Base-by-base conservation (phyloP, 345 rosid species). In the Populus deltoides region DNA sequence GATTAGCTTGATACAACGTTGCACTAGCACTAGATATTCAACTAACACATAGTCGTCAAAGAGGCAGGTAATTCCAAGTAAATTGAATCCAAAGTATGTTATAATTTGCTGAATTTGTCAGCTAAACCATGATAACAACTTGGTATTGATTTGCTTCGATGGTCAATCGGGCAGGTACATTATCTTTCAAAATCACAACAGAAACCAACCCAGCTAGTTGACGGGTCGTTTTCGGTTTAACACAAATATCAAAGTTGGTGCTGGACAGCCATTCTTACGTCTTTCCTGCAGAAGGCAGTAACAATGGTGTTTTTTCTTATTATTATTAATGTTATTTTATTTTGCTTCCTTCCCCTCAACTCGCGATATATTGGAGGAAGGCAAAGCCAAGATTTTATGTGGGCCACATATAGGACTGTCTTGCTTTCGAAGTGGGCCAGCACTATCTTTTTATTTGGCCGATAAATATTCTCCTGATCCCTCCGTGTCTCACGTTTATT, bases 391-490 rank as follows among this genome's bases (percentile, higher is more conserved):
- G 27, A 59, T 75, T 65, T 29, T 25, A 33, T 66, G 81, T 63
- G 82, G 83, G 77, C 61, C 78, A 69, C 80, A 69, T 47, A 39
- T 80, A 6, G 36, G 36, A 16, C 27, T 25, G 33, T 53, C 57
- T 16, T 41, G 75, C 66, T 78, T 71, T 71, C 6, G 5, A 53
- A 15, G 79, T 82, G 87, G 86, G 82, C 79, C 80, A 41, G 8
- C 11, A 29, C 67, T 25, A 84, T 82, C 74, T 81, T 10, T 81
- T 76, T 47, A 49, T 53, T 41, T 1, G 68, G 59, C 62, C 17
- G 66, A 72, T 78, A 72, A 75, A 62, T 47, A 41, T 76, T 80
- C 71, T 43, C 8, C 10, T 15, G 66, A 66, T 22, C 70, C 55
- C 77, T 66, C 70, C 66, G 33, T 75, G 75, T 75, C 77, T 51